These are phyloP conservation scores for Gamsiella multidivaricata DNA, from an alignment of 192 early-diverging fungal genomes.

Conservation along the genomic window DNA sequence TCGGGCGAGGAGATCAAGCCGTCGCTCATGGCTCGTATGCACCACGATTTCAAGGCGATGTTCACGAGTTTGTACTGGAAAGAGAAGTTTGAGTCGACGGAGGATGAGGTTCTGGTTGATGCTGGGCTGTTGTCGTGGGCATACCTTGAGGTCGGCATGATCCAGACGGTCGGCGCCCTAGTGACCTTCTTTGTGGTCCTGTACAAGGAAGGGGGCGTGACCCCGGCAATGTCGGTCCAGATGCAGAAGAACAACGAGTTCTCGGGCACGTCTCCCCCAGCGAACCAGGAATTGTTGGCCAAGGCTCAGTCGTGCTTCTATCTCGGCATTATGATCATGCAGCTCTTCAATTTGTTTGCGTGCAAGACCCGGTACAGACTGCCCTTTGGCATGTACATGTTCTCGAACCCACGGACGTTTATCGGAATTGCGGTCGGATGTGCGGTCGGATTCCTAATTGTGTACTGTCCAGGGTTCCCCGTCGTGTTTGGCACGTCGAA, in stretches of 20 bases:
- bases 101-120: slow-evolving; percentile 92
- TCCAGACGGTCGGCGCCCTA: slow-evolving; percentile 79
- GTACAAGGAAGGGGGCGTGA: slow-evolving; percentile 67
- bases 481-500: slow-evolving; percentile 80
- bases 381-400: slow-evolving; percentile 84
- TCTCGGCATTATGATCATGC: slow-evolving; percentile 82
- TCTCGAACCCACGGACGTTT: slow-evolving; percentile 80
- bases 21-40: slow-evolving; percentile 33
- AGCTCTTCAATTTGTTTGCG: slow-evolving; percentile 95
- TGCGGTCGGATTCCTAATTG: slow-evolving; percentile 74
- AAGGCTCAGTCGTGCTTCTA: slow-evolving; percentile 86
- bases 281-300: slow-evolving; percentile 66
- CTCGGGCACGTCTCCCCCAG: not conserved
- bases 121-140: slow-evolving; percentile 79
- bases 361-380: slow-evolving; percentile 83
- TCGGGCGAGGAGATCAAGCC: slow-evolving; percentile 59
- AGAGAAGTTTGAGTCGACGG: slow-evolving; percentile 71
- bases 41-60: slow-evolving; percentile 48
- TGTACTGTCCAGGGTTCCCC: slow-evolving; percentile 87
- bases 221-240: slow-evolving; percentile 66
- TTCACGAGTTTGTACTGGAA: slow-evolving; percentile 69
- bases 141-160: slow-evolving; percentile 87
- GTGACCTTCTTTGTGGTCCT: slow-evolving; percentile 86
- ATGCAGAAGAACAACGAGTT: slow-evolving; percentile 73
- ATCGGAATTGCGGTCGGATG: slow-evolving; percentile 72